Percentiles rank a stretch among this genome's conserved stretches.
Conservation (phyloP, 2,329 filamentous ascomycete species). For the Neocucurbitaria cava region DNA sequence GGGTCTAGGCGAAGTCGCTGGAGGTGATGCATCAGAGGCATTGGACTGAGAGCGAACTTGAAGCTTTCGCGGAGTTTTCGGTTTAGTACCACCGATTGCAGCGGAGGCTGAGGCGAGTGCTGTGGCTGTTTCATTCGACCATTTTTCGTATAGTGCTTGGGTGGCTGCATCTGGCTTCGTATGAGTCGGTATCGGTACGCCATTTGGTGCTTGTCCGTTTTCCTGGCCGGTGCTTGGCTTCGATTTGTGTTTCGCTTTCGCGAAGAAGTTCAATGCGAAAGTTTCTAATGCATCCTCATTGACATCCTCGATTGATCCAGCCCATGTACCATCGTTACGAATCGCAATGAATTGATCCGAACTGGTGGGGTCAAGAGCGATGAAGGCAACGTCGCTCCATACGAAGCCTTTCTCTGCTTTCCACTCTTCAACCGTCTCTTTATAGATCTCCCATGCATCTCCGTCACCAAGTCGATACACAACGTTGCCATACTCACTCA, state of each 20-base stretch:
- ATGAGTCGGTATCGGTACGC: constrained; percentile 1
- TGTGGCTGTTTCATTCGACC: constrained; percentile 35
- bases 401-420: constrained; percentile 35
- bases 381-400: constrained; percentile 41
- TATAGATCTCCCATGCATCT: constrained; percentile 36
- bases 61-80: constrained; percentile 27
- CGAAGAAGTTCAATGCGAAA: constrained; percentile 43
- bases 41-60: constrained; percentile 43
- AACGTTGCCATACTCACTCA: constrained; percentile 47
- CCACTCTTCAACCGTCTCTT: constrained; percentile 48
- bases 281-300: constrained; percentile 42
- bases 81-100: constrained; percentile 21
- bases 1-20: constrained; percentile 40
- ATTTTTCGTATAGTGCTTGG: constrained; percentile 38
- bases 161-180: constrained; percentile 24
- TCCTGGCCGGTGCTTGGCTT: constrained; percentile 17
- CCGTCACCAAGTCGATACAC: constrained; percentile 33
- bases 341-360: constrained; percentile 46
- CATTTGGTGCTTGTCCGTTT: constrained; percentile 2
- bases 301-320: constrained; percentile 43
- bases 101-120: constrained; percentile 37
- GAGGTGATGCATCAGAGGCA: constrained; percentile 4
- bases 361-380: constrained; percentile 37
- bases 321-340: constrained; percentile 44
- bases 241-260: constrained; percentile 20